phyloP scores from a whole-genome alignment of 192 early-diverging fungal species.

The Dissophora ornata region DNA sequence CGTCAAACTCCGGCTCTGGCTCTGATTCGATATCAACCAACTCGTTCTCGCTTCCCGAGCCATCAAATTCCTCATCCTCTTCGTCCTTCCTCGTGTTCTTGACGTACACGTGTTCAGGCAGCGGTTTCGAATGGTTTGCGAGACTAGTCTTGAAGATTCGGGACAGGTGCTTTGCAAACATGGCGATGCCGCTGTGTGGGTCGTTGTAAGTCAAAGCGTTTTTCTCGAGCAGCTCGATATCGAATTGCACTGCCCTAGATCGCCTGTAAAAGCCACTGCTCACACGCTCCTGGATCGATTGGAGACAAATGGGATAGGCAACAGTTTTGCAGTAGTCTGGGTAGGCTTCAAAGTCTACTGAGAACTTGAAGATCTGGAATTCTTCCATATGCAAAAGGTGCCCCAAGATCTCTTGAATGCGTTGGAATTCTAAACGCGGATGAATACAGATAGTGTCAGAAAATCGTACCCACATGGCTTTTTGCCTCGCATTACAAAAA shows the following conservation, averaged over 20 bases:
- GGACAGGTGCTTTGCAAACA: conserved; percentile 57
- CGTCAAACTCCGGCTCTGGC: conserved; percentile 45
- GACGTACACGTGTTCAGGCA: conserved; percentile 24
- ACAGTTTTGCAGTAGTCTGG: conserved; percentile 71
- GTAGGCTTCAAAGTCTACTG: conserved; percentile 71
- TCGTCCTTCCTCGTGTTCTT: conserved; percentile 35
- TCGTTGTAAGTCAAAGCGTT: conserved; percentile 79
- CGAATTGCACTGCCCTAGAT: conserved; percentile 71
- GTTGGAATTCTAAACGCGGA: conserved; percentile 25
- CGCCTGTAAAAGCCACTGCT: conserved; percentile 71
- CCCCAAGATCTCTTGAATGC: conserved; percentile 58
- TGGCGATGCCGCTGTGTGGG: conserved; percentile 54
- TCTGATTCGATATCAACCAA: conserved; percentile 42
- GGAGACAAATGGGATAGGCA: conserved; percentile 79
- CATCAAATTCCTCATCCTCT: conserved; percentile 53
- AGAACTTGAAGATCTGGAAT: conserved; percentile 68
- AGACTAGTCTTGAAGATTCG: conserved; percentile 57
- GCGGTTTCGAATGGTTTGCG: conserved; percentile 41
- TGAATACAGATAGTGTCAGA: too few species aligned
- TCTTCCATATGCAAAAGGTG: conserved; percentile 54
- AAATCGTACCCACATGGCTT: too few species aligned
- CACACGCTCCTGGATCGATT: conserved; percentile 68
- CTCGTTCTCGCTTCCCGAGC: conserved; percentile 41
- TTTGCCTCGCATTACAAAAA: too few species aligned
- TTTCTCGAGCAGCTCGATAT: conserved; percentile 70